phyloP scores from a whole-genome alignment of 208 protist genomes.

The Trypanosoma conorhini region DNA sequence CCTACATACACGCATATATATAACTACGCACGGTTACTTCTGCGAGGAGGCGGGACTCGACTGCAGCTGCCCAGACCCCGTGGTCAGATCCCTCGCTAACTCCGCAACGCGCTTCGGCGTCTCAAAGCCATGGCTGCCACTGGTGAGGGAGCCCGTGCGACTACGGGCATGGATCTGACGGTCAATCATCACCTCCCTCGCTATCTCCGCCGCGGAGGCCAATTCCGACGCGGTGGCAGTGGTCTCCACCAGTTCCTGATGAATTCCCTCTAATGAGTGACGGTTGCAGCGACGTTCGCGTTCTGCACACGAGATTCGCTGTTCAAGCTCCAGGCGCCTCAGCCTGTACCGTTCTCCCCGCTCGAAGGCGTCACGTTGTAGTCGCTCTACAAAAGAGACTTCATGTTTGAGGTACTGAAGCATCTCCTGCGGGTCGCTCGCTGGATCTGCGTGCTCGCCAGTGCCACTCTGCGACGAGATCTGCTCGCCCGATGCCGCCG shows the following conservation, averaged over 20 bases:
- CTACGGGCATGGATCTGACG: conserved; percentile 33
- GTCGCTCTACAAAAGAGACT: conserved; percentile 52
- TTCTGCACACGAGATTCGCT: conserved; percentile 42
- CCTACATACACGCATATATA: background rate
- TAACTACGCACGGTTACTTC: background rate
- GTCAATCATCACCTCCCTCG: conserved; percentile 33
- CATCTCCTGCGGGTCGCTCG: conserved; percentile 61
- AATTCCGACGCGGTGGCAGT: conserved; percentile 38
- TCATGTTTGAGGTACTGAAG: conserved; percentile 63
- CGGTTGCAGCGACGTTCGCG: conserved; percentile 21
- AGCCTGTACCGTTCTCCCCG: conserved; percentile 53
- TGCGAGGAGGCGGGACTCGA: background rate
- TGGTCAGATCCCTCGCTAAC: background rate
- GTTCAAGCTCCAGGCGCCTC: conserved; percentile 48
- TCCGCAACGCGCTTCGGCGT: background rate
- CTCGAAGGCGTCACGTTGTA: conserved; percentile 54
- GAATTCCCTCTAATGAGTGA: conserved; percentile 34
- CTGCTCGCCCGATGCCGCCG: background rate
- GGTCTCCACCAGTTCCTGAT: conserved; percentile 49
- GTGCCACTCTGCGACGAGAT: background rate
- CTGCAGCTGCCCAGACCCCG: background rate
- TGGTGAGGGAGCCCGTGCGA: background rate
- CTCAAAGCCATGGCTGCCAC: background rate
- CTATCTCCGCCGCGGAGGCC: conserved; percentile 25
- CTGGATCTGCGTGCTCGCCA: conserved; percentile 7